Evolutionary conservation across 139 green algal genomes (phyloP), one percentile per base, ranked within the genome.

Genomic region (Trebouxia sp.): DNA sequence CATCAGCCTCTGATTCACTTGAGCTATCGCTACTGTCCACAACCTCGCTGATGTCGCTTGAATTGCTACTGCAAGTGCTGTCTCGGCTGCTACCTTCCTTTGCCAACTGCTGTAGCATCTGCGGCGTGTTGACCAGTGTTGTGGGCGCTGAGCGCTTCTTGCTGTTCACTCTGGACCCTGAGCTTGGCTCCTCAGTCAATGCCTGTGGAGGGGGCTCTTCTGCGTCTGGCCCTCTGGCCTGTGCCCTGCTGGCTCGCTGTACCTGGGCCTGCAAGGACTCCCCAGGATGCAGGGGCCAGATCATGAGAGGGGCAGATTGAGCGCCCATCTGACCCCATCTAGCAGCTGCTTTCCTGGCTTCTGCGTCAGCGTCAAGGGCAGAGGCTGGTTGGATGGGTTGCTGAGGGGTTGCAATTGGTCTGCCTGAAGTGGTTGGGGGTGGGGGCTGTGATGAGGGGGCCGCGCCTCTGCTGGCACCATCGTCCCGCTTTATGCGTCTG

Each of bases 331-430:
- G 62, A 10, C 35, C 62, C 62, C 62, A 72, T 35, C 35, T 72
- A 35, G 62, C 62, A 72, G 62, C 62, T 28, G 62, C 62, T 35
- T 72, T 72, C 35, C 62, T 45, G 62, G 62, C 62, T 72, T 72
- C 62, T 72, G 62, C 35, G 28, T 72, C 62, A 45, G 43, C 42
- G 62, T 72, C 62, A 32, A 72, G 62, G 8, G 28, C 32, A 30
- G 62, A 22, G 12, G 35, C 32, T 6, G 32, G 14, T 37, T 45
- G 32, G 4, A 35, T 28, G 62, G 62, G 11, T 12, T 10, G 32
- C 28, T 45, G 62, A 30, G 32, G 35, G 62, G 32, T n/a, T n/a
- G n/a, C 62, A 8, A 5, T 42, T 30, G 32, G 20, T 12, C 32
- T 72, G 35, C 12, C 62, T 72, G 62, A 14, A 30, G 32, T 42